Base-by-base conservation (phyloP, 345 rosid species). In the Gossypium stocksii region DNA sequence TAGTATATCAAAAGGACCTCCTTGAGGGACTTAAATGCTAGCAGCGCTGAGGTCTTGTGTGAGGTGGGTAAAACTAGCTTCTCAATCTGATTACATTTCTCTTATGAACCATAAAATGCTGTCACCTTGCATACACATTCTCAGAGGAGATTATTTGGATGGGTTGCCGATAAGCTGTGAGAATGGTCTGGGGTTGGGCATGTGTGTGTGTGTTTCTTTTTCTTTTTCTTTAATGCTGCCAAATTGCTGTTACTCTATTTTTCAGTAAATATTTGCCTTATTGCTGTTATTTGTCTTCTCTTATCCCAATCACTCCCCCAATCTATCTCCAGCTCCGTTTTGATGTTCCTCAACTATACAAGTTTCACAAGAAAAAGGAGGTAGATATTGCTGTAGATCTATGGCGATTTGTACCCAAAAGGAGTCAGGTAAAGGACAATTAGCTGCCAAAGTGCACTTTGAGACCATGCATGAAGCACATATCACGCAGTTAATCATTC, bases 331-430 rank as follows among this genome's bases (percentile, higher is more conserved):
- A 92, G 98, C 95, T 94, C 38, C 87, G 90, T 6, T 94, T 78
- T 27, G 97, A 87, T 74, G 81, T 95, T 34, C 98, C 97, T 2
- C 89, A 88, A 76, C 80, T 90, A 27, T 95, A 90, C 89, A 93
- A 88, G 82, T 91, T 92, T 79, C 98, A 93, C 83, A 89, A 90
- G 86, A 87, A 88, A 79, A 91, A 79, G 73, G 97, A 89, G 86
- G 90, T 92, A 13, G 94, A 93, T 84, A 81, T 94, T 43, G 91
- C 93, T 0, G 98, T 94, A 60, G 98, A 94, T 83, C 98, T 94
- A 48, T 94, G 98, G 98, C 92, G 97, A 52, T 92, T 94, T 79
- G 95, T 79, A 41, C 98, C 98, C 48, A 80, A 60, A 77, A 73
- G 63, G 48, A 82, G 46, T 60, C 59, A 10, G 49, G 71, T 57